These are phyloP conservation scores for Spencermartinsiella europaea DNA, from an alignment of 805 yeast genomes.

Conservation along the genomic window DNA sequence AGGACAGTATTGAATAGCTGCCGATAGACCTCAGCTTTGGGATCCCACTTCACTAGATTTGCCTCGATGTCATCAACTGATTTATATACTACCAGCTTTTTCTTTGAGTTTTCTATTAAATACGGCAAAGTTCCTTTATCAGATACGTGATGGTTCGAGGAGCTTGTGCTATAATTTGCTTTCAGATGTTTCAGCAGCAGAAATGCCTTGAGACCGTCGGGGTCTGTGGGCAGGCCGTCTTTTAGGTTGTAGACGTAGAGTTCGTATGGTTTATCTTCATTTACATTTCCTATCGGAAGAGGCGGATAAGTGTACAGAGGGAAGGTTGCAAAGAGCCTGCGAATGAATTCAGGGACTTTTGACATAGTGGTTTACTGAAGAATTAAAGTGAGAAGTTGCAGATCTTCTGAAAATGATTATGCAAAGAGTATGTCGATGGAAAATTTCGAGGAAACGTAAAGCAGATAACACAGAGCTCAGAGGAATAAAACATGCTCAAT, in stretches of 20 bases:
- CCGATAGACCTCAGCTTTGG: constrained; percentile 8
- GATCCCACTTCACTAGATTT: constrained; percentile 1
- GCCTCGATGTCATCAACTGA: constrained; percentile 3
- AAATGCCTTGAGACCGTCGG: constrained; percentile 24
- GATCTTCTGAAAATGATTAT: too few relatives aligned
- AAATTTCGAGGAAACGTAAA: too few relatives aligned
- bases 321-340: constrained; percentile 29
- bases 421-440: too few relatives aligned
- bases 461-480: too few relatives aligned
- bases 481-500: too few relatives aligned
- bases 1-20: constrained; percentile 15
- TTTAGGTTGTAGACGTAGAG: constrained; percentile 24
- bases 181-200: constrained; percentile 16
- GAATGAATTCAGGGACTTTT: constrained; percentile 28
- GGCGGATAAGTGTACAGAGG: constrained; percentile 25
- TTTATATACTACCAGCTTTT: constrained; percentile 4
- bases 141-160: constrained; percentile 9
- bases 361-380: constrained; percentile 12
- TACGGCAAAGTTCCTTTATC: constrained; percentile 16
- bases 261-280: neutral
- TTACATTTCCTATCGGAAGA: constrained; percentile 5
- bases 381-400: neutral
- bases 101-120: constrained; percentile 6
- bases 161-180: neutral
- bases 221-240: constrained; percentile 26